phyloP scores from a whole-genome alignment of 768 basidiomycete genomes.

The Leccinum fibrillosum region DNA sequence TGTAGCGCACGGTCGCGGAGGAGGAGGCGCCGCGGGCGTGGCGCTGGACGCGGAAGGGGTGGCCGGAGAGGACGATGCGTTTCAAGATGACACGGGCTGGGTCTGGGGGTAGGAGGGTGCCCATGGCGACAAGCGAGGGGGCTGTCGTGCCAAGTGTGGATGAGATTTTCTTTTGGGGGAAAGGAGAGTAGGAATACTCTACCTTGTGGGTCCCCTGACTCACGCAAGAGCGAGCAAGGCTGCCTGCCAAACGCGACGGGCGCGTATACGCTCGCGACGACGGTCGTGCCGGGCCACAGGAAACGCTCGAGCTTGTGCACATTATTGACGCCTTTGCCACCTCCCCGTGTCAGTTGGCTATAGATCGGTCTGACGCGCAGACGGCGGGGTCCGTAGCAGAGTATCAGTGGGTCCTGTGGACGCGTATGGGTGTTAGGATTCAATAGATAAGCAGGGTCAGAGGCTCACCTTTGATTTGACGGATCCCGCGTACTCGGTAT shows the following conservation, averaged over 20 bases:
- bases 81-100: constrained; percentile 91
- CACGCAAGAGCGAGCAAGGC: constrained; percentile 73
- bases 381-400: constrained; percentile 87
- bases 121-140: constrained; percentile 85
- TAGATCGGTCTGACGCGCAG: constrained; percentile 84
- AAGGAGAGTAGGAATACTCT: not conserved
- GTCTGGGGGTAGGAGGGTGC: constrained; percentile 83
- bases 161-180: not conserved
- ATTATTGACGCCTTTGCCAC: constrained; percentile 90
- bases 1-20: constrained; percentile 87
- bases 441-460: not conserved
- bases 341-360: constrained; percentile 88
- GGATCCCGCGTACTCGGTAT: constrained; percentile 88
- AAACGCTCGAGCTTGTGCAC: constrained; percentile 96
- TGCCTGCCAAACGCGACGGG: constrained; percentile 82
- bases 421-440: not conserved
- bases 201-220: constrained; percentile 69
- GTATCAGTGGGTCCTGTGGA: constrained; percentile 74
- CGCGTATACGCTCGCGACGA: constrained; percentile 85
- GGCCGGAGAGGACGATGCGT: constrained; percentile 91
- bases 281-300: constrained; percentile 76
- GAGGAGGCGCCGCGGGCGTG: constrained; percentile 50
- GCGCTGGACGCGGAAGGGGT: constrained; percentile 96
- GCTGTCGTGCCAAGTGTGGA: constrained; percentile 35
- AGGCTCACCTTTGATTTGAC: constrained; percentile 79